Base-by-base conservation (phyloP, 306 rosid species). In the Cicer judaicum region DNA sequence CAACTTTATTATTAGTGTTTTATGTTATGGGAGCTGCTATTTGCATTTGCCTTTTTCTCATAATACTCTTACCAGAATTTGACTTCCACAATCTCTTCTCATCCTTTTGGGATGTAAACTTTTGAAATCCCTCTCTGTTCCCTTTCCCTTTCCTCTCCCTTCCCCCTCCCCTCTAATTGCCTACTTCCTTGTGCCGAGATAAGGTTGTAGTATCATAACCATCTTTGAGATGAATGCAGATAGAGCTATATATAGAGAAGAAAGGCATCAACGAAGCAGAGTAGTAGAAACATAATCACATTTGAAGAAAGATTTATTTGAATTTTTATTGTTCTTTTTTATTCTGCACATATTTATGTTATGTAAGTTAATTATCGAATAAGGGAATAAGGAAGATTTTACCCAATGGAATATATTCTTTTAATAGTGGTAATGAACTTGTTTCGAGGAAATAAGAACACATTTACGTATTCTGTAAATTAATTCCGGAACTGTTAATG, bases 1-100 rank as follows among this genome's bases (percentile, higher is more conserved):
- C 46, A 16, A 39, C 75, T 74, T 36, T 42, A 48, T 40, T 34
- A 46, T 59, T 67, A 67, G 64, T 5, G 39, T 48, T 69, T 8
- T 36, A 56, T 68, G 41, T 43, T 60, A 60, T 34, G 16, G 65
- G 65, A 60, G 18, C n/a, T 54, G 36, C 42, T 38, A 60, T 34
- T 38, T 7, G 43, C 66, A 60, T 34, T 60, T 44, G 19, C 44
- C 1, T 6, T 60, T 41, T 36, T 60, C 64, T 5, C 41, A 56
- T 57, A 24, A 57, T 57, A 5, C 38, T 15, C 7, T 54, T 16
- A 3, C 3, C 12, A 0, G 24, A 52, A 19, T 36, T 55, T 55
- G 18, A 54, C 60, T 19, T 18, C 7, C 6, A 16, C 60, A 16
- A 14, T 50, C 56, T 50, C 9, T 14, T 18, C 61, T 18, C 29